Percentiles rank a stretch among this genome's conserved stretches.
These are phyloP conservation scores for Ophioceras dolichostomum DNA, from an alignment of 2,329 filamentous ascomycete species.

Conservation along the genomic window DNA sequence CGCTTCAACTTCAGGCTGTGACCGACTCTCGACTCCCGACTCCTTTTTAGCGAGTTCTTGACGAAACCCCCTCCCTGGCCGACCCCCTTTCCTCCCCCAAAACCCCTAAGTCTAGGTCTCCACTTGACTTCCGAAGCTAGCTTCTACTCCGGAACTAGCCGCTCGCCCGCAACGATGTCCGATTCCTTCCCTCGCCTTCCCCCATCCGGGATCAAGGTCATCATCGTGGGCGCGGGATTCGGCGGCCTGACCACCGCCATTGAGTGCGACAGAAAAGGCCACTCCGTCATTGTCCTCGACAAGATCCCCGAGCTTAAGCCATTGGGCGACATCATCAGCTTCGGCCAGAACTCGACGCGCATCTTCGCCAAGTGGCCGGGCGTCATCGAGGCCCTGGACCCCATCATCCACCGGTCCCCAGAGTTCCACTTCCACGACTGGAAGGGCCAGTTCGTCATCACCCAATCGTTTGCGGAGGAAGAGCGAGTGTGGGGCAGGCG, in stretches of 20 bases:
- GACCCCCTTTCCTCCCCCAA: too few relatives aligned
- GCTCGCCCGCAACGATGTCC: background rate
- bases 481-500: constrained; percentile 25
- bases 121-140: too few relatives aligned
- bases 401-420: background rate
- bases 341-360: constrained; percentile 46
- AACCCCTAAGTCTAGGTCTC: too few relatives aligned
- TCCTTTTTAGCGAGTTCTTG: too few relatives aligned
- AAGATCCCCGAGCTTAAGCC: constrained; percentile 42
- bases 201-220: constrained; percentile 29
- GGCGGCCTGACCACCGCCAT: constrained; percentile 49
- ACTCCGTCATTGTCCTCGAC: constrained; percentile 35
- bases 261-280: constrained; percentile 47
- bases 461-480: constrained; percentile 19
- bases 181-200: background rate
- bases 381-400: constrained; percentile 31
- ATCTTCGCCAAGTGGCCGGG: constrained; percentile 36
- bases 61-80: too few relatives aligned
- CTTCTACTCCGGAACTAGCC: too few relatives aligned
- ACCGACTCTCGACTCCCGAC: too few relatives aligned
- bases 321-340: constrained; percentile 50
- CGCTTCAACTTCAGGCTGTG: too few relatives aligned
- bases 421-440: constrained; percentile 24
- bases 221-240: constrained; percentile 44
- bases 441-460: constrained; percentile 33